phyloP scores from a whole-genome alignment of 768 basidiomycete species.

The Pisolithus tinctorius region DNA sequence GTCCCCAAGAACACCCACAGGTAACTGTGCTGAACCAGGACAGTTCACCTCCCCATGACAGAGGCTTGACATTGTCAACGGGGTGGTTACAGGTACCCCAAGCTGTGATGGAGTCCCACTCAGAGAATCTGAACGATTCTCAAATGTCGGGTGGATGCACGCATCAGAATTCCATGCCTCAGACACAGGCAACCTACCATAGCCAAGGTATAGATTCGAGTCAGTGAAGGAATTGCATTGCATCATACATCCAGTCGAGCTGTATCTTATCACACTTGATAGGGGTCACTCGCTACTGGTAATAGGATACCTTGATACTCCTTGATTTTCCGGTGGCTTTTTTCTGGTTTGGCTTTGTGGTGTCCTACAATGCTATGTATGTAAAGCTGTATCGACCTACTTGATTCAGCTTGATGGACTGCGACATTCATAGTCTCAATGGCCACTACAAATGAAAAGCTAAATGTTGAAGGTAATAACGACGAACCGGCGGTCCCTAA shows the following conservation, averaged over 20 bases:
- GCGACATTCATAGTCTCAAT: neutral
- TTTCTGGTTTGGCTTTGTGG: too few relatives aligned
- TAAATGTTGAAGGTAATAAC: neutral
- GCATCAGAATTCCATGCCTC: conserved; percentile 29
- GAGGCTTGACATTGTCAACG: conserved; percentile 10
- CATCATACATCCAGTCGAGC: too few relatives aligned
- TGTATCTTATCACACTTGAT: neutral
- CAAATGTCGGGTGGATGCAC: conserved; percentile 20
- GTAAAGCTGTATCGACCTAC: neutral
- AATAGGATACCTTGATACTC: too few relatives aligned
- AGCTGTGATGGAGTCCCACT: neutral
- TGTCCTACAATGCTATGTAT: neutral
- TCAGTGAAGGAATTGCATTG: conserved; percentile 8
- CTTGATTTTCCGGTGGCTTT: too few relatives aligned
- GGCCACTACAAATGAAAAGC: neutral
- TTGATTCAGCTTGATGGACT: neutral
- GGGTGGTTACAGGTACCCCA: conserved; percentile 19
- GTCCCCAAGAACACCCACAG: neutral
- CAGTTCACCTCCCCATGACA: conserved; percentile 4
- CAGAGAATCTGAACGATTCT: neutral
- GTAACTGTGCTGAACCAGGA: neutral
- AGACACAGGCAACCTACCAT: conserved; percentile 49
- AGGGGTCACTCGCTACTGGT: neutral
- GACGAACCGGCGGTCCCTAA: neutral
- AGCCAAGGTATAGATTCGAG: conserved; percentile 33